phyloP scores from a whole-genome alignment of 2,329 filamentous ascomycete species.

The Talaromyces sp. region DNA sequence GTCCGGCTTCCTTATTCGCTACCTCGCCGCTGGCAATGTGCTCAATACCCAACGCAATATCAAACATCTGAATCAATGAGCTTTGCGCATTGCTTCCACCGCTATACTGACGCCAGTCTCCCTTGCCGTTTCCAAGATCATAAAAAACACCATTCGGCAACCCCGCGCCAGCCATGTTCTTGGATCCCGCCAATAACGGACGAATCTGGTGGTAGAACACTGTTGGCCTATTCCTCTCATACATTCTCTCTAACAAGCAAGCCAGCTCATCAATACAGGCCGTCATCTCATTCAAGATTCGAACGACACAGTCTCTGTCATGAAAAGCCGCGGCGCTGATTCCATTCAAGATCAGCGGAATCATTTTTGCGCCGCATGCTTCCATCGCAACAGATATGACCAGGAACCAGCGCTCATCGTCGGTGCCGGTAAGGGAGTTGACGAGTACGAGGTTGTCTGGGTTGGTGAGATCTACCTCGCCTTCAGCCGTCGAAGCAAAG shows the following conservation, averaged over 20 bases:
- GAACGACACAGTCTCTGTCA: conserved; percentile 32
- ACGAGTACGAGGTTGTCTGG: conserved; percentile 30
- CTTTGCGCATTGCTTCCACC: conserved; percentile 54
- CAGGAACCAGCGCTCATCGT: conserved; percentile 45
- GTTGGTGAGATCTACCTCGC: conserved; percentile 25
- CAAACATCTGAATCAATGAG: conserved; percentile 50
- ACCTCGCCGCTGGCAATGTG: conserved; percentile 38
- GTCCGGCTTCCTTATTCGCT: conserved; percentile 17
- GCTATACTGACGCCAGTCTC: conserved; percentile 46
- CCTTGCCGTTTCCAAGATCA: conserved; percentile 44
- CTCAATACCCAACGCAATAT: conserved; percentile 47
- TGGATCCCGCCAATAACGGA: conserved; percentile 48
- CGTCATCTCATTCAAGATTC: conserved; percentile 35
- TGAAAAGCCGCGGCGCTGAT: conserved; percentile 40
- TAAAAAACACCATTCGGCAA: conserved; percentile 50
- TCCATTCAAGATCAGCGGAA: conserved; percentile 43
- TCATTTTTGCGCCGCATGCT: conserved; percentile 42
- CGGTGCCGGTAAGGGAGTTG: conserved; percentile 33
- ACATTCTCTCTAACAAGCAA: conserved; percentile 44
- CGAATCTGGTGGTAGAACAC: conserved; percentile 50
- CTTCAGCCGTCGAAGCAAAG: conserved; percentile 17
- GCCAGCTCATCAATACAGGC: conserved; percentile 39
- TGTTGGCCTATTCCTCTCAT: conserved; percentile 44
- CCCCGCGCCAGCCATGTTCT: conserved; percentile 49
- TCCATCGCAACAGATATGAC: conserved; percentile 50